These are phyloP conservation scores for Dactylellina drechsleri DNA, from an alignment of 2,329 filamentous ascomycete genomes.

Conservation along the genomic window DNA sequence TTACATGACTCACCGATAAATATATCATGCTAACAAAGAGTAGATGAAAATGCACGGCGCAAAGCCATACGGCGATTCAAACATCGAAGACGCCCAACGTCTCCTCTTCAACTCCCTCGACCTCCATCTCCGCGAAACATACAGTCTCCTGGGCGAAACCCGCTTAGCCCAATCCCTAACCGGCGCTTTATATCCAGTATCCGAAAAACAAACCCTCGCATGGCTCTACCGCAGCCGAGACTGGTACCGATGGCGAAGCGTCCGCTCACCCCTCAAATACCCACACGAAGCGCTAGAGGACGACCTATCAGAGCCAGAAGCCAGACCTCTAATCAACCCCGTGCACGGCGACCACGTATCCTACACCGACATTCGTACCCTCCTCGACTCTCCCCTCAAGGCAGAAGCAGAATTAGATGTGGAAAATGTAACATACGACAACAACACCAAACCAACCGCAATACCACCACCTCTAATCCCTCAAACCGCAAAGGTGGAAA, in stretches of 20 bases:
- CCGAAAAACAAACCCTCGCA: constrained; percentile 55
- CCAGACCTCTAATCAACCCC: constrained; percentile 29
- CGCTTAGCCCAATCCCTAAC: constrained; percentile 16
- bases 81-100: constrained; percentile 57
- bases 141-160: constrained; percentile 53
- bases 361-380: constrained; percentile 29
- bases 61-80: constrained; percentile 34
- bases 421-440: too few relatives aligned
- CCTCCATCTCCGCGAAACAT: constrained; percentile 55
- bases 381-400: constrained; percentile 26
- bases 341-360: constrained; percentile 22
- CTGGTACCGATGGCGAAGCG: constrained; percentile 57
- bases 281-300: neutral
- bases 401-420: too few relatives aligned
- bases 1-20: too few relatives aligned
- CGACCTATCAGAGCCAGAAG: constrained; percentile 5
- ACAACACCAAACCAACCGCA: neutral
- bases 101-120: constrained; percentile 57
- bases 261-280: constrained; percentile 27
- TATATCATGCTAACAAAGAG: neutral
- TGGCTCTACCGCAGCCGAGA: constrained; percentile 57
- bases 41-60: constrained; percentile 56
- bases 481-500: constrained; percentile 25
- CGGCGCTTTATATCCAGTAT: constrained; percentile 56
- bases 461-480: constrained; percentile 6